Evolutionary conservation across 2,329 filamentous ascomycete genomes (phyloP).

Genomic region (Cladosporium sp.): DNA sequence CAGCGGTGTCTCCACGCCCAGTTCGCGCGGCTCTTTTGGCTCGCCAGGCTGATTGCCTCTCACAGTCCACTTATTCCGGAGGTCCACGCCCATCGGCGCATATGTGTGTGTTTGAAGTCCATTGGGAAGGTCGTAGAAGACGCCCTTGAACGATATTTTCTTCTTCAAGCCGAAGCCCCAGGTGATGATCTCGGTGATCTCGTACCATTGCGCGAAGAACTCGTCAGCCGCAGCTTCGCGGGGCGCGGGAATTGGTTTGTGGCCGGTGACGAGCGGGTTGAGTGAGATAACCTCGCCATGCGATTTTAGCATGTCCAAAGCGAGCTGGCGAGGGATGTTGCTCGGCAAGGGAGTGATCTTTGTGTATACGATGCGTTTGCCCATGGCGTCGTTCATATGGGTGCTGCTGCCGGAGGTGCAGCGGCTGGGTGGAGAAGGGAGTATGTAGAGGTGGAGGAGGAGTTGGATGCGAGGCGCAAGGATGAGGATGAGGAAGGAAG

Average conservation of each 20-base stretch:
- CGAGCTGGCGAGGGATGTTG: slow-evolving; percentile 70
- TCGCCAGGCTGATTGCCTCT: slow-evolving; percentile 70
- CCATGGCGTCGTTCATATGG: slow-evolving; percentile 27
- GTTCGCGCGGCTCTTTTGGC: slow-evolving; percentile 60
- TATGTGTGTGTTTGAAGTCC: slow-evolving; percentile 72
- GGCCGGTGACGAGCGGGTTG: slow-evolving; percentile 66
- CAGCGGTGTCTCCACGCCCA: slow-evolving; percentile 63
- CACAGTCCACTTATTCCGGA: slow-evolving; percentile 68
- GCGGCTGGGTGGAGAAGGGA: not conserved
- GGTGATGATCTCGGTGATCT: slow-evolving; percentile 69
- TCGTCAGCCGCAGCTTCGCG: slow-evolving; percentile 68
- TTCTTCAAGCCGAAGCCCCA: slow-evolving; percentile 66
- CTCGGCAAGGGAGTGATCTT: slow-evolving; percentile 69
- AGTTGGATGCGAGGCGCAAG: not conserved
- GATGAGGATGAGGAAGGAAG: not conserved
- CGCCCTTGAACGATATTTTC: slow-evolving; percentile 68
- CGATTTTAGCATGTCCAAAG: slow-evolving; percentile 67
- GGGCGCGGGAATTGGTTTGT: slow-evolving; percentile 65
- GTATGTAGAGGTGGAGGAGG: not conserved
- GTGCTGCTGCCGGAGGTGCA: not conserved
- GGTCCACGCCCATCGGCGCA: slow-evolving; percentile 65
- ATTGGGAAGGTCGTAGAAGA: slow-evolving; percentile 72
- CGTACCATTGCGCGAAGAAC: slow-evolving; percentile 73
- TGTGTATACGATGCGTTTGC: slow-evolving; percentile 65
- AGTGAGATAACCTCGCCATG: slow-evolving; percentile 66